Evolutionary conservation across 2,329 filamentous ascomycete species (phyloP).

Genomic region (Paraconiothyrium sp.): DNA sequence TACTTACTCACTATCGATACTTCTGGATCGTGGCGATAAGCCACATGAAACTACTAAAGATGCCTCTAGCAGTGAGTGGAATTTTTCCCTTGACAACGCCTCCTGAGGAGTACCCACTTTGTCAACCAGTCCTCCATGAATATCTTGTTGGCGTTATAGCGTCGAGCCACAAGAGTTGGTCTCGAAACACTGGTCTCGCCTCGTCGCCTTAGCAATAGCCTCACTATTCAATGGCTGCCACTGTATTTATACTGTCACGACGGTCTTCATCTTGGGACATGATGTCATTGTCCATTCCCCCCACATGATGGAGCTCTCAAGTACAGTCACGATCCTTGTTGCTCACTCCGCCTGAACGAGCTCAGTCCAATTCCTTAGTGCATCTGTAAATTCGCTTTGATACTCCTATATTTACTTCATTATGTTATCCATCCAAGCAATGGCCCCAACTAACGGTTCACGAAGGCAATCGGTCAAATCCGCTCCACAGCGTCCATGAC

Average conservation of each 20-base stretch:
- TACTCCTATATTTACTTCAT: neutral
- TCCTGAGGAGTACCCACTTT: neutral
- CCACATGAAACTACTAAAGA: conserved; percentile 34
- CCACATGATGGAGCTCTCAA: too few species aligned
- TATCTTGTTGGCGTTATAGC: neutral
- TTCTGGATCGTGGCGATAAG: conserved; percentile 3
- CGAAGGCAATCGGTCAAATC: conserved; percentile 86
- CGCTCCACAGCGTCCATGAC: conserved; percentile 82
- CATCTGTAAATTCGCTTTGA: too few species aligned
- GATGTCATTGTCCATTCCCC: neutral
- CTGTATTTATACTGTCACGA: neutral
- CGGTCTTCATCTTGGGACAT: neutral
- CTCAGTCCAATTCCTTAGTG: too few species aligned
- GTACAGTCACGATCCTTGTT: too few species aligned
- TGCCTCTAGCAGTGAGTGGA: conserved; percentile 44
- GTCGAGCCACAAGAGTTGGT: neutral
- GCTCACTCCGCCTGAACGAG: too few species aligned
- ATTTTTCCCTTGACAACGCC: too few species aligned
- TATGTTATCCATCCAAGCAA: neutral
- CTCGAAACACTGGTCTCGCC: neutral
- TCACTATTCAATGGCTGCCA: neutral
- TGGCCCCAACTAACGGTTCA: neutral
- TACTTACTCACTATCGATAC: neutral
- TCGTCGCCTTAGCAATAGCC: neutral
- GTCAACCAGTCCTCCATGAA: neutral